Percentiles rank a stretch among this genome's conserved stretches.
phyloP scores from a whole-genome alignment of 2,329 filamentous ascomycete genomes.

The Hypoxylon sp. region DNA sequence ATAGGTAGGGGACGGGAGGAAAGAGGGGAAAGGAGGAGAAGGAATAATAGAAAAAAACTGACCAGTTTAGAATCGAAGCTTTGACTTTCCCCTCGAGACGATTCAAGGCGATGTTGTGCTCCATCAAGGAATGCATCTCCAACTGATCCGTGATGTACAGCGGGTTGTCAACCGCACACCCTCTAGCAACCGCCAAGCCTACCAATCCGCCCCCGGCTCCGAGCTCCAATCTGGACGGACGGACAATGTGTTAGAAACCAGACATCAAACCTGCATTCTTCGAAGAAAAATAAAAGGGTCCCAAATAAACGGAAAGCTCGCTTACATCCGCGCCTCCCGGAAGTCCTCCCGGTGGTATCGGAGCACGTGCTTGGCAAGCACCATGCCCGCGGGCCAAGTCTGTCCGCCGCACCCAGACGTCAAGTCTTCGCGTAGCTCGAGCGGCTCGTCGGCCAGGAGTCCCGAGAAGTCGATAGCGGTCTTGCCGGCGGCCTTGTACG shows the following conservation, averaged over 20 bases:
- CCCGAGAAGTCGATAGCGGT: conserved; percentile 73
- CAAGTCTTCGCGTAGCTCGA: conserved; percentile 86
- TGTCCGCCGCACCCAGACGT: conserved; percentile 90
- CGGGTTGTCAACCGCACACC: conserved; percentile 61
- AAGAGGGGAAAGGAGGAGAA: not conserved
- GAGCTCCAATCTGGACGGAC: conserved; percentile 76
- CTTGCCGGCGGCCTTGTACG: conserved; percentile 63
- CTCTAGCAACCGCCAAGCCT: conserved; percentile 68
- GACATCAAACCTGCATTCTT: not conserved
- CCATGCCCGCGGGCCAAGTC: conserved; percentile 93
- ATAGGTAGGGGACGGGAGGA: conserved; percentile 33
- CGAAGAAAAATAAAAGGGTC: not conserved
- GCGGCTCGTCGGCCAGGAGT: conserved; percentile 70
- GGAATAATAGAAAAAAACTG: conserved; percentile 50
- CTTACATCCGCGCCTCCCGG: conserved; percentile 75
- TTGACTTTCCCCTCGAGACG: conserved; percentile 68
- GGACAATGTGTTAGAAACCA: conserved; percentile 16
- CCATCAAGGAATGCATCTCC: conserved; percentile 86
- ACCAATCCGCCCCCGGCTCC: conserved; percentile 92
- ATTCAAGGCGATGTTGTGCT: conserved; percentile 87
- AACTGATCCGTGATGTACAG: conserved; percentile 87
- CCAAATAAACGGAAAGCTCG: not conserved
- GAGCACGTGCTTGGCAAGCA: conserved; percentile 86
- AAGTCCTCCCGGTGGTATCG: conserved; percentile 73
- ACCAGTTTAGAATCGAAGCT: conserved; percentile 84